Base-by-base conservation (phyloP, 257 asterid species). In the Coffea eugenioides region DNA sequence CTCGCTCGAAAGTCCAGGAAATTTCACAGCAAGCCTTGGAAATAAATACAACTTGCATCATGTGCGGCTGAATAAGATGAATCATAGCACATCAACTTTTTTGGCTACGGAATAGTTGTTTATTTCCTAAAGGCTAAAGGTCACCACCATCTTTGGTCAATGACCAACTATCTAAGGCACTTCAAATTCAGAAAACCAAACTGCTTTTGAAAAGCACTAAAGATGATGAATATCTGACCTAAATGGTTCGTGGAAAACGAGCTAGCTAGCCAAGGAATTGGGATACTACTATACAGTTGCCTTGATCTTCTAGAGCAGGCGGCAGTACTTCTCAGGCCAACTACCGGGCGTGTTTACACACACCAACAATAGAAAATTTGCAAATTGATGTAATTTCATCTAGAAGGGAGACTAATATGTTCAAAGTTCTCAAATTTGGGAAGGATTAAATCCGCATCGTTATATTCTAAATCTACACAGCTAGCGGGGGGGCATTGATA, bases 151-250 rank as follows among this genome's bases (percentile, higher is more conserved):
- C 7, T 20, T 70, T 45, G 54, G 76, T 48, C 76, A 71, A 71
- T 71, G 76, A 71, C 76, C 62, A 25, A 71, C 23, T 48, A 46
- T 13, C 49, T 71, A n/a, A 48, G 76, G 76, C 76, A 71, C 45
- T 71, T 20, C 52, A 2, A 25, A 15, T 36, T 16, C 18, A 41
- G 45, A 62, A 20, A 0, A 18, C 20, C 23, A 20, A 31, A 31
- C 34, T 5, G 12, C 59, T 46, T n/a, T 46, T 71, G 75, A 48
- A 71, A n/a, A 71, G 25, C n/a, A 71, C 23, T 46, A 68, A 10
- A 41, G 71, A 43, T n/a, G n/a, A n/a, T 61, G 67, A 18, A 23
- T 6, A 20, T 69, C 16, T 7, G 21, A 39, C 43, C 43, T 39
- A 39, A 39, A 39, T 2, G 43, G 43, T 39, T 39, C 43, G 49